A percentile compares a stretch with the other conserved stretches of the same genome.
phyloP scores from a whole-genome alignment of 176 grass and related monocot species.

The Olyra latifolia region DNA sequence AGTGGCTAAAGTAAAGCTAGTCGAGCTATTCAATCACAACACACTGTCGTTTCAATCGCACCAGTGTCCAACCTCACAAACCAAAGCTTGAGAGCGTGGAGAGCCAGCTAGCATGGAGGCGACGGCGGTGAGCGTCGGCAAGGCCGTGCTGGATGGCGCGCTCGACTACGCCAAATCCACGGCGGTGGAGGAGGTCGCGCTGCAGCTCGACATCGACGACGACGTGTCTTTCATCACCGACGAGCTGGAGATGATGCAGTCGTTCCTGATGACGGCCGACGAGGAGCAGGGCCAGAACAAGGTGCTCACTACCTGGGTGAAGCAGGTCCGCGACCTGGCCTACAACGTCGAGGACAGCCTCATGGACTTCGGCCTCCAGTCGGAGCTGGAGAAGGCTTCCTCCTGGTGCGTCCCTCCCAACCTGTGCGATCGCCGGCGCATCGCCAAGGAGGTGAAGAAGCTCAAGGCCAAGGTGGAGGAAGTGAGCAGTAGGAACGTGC shows the following conservation, averaged over 20 bases:
- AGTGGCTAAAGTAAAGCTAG: too few relatives aligned
- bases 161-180: not conserved
- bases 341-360: slow-evolving; percentile 49
- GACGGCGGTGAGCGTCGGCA: not conserved
- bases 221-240: slow-evolving; percentile 30
- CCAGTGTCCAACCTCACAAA: not conserved
- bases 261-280: slow-evolving; percentile 1
- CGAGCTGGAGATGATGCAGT: slow-evolving; percentile 47
- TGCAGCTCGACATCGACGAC: slow-evolving; percentile 30
- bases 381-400: not conserved
- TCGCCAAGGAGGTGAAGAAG: slow-evolving; percentile 26
- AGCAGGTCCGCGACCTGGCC: slow-evolving; percentile 36
- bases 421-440: not conserved
- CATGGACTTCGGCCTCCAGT: not conserved
- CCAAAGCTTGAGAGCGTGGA: not conserved
- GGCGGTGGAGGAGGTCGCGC: slow-evolving; percentile 5
- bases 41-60: too few relatives aligned
- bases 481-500: slow-evolving; percentile 18
- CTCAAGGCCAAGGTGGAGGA: slow-evolving; percentile 28
- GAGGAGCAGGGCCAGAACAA: not conserved
- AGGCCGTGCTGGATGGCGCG: slow-evolving; percentile 8
- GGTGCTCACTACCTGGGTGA: slow-evolving; percentile 21
- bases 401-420: not conserved
- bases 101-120: slow-evolving; percentile 15
- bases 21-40: too few relatives aligned